Base-by-base conservation (phyloP, 1,139 yeast genomes). In the Sugiyamaella xylanicola region DNA sequence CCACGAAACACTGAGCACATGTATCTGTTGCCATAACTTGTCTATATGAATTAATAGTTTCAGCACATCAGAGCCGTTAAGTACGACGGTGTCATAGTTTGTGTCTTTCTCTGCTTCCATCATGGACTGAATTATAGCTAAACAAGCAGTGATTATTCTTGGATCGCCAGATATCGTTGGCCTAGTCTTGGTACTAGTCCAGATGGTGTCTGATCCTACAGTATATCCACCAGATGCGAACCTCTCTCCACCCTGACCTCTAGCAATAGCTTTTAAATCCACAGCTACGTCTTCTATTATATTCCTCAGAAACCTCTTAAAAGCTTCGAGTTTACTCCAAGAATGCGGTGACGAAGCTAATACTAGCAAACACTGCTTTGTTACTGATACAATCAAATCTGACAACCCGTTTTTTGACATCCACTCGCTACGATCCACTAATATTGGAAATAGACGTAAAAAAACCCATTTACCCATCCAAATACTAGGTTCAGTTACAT, bases 381-480 rank as follows among this genome's bases (percentile, higher is more conserved):
- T n/a, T n/a, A n/a, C n/a, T n/a, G n/a, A n/a, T n/a, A n/a, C n/a
- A n/a, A n/a, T n/a, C n/a, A n/a, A n/a, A n/a, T n/a, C 39, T 22
- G 27, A 29, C 13, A n/a, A 35, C 3, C 11, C 39, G 17, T 21
- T 21, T 9, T 7, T 32, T n/a, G n/a, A n/a, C n/a, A n/a, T n/a
- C n/a, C n/a, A n/a, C n/a, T n/a, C n/a, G n/a, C n/a, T n/a, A n/a
- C n/a, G n/a, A n/a, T n/a, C n/a, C n/a, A n/a, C 36, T 25, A 39
- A 7, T 16, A 29, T 29, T 17, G 29, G 39, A 13, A 48, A 5
- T 17, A 41, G 21, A 13, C n/a, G 36, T 17, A 13, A 11, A 4
- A 21, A n/a, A 40, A 48, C 39, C 52, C 52, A 48, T 41, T 27
- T 40, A 7, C 46, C 52, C 46, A 48, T 48, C 36, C 37, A 29